Evolutionary conservation across 2,329 filamentous ascomycete genomes (phyloP), one percentile per base, ranked within the genome.

Genomic region (Calonectria ilicicola): DNA sequence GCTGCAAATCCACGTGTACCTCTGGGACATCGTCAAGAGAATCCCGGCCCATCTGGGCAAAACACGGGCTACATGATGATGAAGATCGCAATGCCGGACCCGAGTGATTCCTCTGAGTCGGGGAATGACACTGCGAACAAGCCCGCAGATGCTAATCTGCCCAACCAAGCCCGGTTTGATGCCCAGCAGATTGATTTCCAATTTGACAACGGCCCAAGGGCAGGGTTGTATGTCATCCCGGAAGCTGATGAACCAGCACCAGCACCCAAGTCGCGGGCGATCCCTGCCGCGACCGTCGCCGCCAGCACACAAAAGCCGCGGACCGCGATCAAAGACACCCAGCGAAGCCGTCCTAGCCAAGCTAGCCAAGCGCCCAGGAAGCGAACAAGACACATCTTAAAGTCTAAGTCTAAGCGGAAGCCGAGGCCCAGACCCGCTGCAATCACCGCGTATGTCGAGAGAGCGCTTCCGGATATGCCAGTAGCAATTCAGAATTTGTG

Each of bases 401-500:
- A 21, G n/a, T 10, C 42, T 7, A 69, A 53, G 23, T 46, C 51
- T n/a, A 23, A 7, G 14, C 60, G 14, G 21, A 44, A n/a, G 38
- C 26, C 19, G 47, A 15, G 49, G 35, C 29, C 74, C 66, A 17
- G 35, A 15, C 21, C 27, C 29, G 72, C n/a, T 35, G 47, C 23
- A 44, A 66, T 66, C 35, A 15, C 21, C 29, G 64, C 44, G 3
- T 49, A 46, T 64, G 66, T 71, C 9, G 40, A 68, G n/a, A 21
- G 51, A 17, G 44, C 47, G 15, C 32, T 76, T 40, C 64, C 71
- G 60, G 17, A 65, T 77, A 63, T 77, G 72, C 78, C 78, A 27
- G 70, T 78, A 27, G 75, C 76, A 38, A 65, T 79, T 38, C 76
- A 69, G 26, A 79, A 79, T 32, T 66, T 79, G 40, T 49, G 70